Evolutionary conservation across 139 green algal genomes (phyloP).

Genomic region (Klebsormidium nitens): DNA sequence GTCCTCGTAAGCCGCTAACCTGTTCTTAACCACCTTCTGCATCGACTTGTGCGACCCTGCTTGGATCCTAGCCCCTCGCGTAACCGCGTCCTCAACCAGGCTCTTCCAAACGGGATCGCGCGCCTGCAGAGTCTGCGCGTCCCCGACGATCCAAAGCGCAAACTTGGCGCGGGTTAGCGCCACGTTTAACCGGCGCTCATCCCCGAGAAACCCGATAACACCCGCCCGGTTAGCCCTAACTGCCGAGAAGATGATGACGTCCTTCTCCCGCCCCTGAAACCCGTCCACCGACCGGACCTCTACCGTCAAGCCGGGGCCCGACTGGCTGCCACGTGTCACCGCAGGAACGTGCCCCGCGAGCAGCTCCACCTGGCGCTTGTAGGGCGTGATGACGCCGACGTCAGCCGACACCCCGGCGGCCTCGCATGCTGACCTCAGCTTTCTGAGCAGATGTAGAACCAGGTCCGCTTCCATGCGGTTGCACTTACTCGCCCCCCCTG

Average conservation of each 20-base stretch:
- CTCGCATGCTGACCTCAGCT: not conserved
- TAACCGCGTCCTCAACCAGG: not conserved
- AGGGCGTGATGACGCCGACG: too few species aligned
- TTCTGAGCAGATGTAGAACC: not conserved
- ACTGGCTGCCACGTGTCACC: too few species aligned
- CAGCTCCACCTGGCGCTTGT: not conserved
- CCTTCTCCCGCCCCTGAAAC: constrained; percentile 43
- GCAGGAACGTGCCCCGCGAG: not conserved
- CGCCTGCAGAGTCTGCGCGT: constrained; percentile 8
- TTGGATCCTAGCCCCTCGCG: too few species aligned
- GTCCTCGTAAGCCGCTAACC: too few species aligned
- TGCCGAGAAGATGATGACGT: constrained; percentile 37
- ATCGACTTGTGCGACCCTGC: too few species aligned
- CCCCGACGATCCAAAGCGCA: constrained; percentile 24
- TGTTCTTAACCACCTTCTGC: too few species aligned
- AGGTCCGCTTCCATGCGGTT: constrained; percentile 7
- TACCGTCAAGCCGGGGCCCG: constrained; percentile 9
- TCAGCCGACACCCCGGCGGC: too few species aligned
- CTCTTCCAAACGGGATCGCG: not conserved
- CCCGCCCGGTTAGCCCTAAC: constrained; percentile 19
- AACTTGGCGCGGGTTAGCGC: constrained; percentile 21
- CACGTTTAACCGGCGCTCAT: constrained; percentile 22
- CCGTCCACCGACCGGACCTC: constrained; percentile 42
- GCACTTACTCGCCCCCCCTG: not conserved
- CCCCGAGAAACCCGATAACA: constrained; percentile 24